These are phyloP conservation scores for Scheffersomyces lignicola DNA, from an alignment of 1,139 yeast genomes.

Conservation along the genomic window DNA sequence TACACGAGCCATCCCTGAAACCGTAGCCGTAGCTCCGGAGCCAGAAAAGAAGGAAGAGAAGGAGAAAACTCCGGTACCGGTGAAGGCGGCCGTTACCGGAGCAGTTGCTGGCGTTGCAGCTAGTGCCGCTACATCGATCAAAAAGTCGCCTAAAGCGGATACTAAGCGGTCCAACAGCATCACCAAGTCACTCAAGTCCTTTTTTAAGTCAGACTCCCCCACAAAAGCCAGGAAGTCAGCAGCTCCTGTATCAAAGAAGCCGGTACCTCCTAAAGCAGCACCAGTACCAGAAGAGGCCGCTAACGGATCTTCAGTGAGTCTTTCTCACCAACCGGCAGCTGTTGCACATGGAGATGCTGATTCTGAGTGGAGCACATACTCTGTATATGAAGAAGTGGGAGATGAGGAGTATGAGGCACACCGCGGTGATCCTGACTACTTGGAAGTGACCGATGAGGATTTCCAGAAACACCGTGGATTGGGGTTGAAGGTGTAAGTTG, in stretches of 20 bases:
- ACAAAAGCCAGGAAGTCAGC: constrained; percentile 2
- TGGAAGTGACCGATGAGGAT: constrained; percentile 44
- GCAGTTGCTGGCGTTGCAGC: constrained; percentile 10
- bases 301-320: constrained; percentile 5
- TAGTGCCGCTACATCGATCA: constrained; percentile 9
- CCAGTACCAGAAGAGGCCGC: neutral
- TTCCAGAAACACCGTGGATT: constrained; percentile 24
- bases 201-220: constrained; percentile 7
- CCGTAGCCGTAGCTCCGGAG: neutral
- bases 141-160: constrained; percentile 7
- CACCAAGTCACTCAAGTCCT: constrained; percentile 19
- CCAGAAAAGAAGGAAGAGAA: constrained; percentile 9
- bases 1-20: constrained; percentile 13
- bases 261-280: constrained; percentile 2
- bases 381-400: constrained; percentile 53
- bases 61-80: constrained; percentile 13
- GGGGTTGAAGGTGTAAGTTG: neutral
- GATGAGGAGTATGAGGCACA: constrained; percentile 47
- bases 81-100: constrained; percentile 8
- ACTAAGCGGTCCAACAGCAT: constrained; percentile 19
- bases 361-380: constrained; percentile 34
- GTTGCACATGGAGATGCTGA: constrained; percentile 14
- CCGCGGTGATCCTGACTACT: constrained; percentile 49
- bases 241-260: constrained; percentile 10
- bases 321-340: constrained; percentile 15